These are phyloP conservation scores for Megacollybia marginata DNA, from an alignment of 768 basidiomycete species.

Conservation along the genomic window DNA sequence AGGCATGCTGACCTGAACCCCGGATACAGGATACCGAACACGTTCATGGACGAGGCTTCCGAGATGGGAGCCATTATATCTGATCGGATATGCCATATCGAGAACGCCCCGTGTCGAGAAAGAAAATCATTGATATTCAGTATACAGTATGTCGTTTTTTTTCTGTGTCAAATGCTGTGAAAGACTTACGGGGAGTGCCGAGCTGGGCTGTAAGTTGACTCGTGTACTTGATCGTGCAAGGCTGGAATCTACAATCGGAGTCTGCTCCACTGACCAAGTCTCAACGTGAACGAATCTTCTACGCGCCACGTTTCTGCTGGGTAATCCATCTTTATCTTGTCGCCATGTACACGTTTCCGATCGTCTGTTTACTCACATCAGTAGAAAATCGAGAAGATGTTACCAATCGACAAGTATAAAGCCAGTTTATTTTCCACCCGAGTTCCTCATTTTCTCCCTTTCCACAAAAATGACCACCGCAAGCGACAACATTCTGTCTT, in stretches of 20 bases:
- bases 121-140: too few relatives aligned
- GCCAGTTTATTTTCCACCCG: conserved; percentile 20
- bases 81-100: conserved; percentile 52
- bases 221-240: conserved; percentile 63
- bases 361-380: conserved; percentile 52
- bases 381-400: conserved; percentile 35
- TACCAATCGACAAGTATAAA: conserved; percentile 55
- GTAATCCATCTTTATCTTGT: conserved; percentile 67
- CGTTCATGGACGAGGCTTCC: conserved; percentile 18
- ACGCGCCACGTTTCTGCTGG: conserved; percentile 62
- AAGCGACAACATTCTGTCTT: conserved; percentile 68
- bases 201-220: conserved; percentile 20
- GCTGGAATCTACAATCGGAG: conserved; percentile 52
- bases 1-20: conserved; percentile 63
- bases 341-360: conserved; percentile 72
- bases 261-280: conserved; percentile 67
- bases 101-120: conserved; percentile 29
- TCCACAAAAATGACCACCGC: conserved; percentile 29
- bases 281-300: conserved; percentile 47
- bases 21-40: conserved; percentile 61
- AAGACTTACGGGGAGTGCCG: too few relatives aligned
- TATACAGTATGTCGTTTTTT: too few relatives aligned
- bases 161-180: too few relatives aligned
- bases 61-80: conserved; percentile 37
- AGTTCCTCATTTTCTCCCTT: conserved; percentile 21